A percentile compares a stretch with the other conserved stretches of the same genome.
These are phyloP conservation scores for Zea luxurians DNA, from an alignment of 176 grass and related monocot species.

Conservation along the genomic window DNA sequence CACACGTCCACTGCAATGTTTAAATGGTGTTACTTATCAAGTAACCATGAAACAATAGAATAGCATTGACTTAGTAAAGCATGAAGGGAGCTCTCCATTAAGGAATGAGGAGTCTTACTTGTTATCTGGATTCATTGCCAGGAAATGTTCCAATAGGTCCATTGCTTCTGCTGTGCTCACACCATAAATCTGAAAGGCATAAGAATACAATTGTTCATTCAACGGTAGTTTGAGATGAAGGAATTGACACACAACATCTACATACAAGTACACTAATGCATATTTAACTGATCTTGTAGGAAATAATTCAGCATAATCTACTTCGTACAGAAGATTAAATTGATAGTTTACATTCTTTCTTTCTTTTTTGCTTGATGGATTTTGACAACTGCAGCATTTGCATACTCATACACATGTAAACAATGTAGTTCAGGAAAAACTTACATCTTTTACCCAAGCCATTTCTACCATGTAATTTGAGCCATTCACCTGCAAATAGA, in stretches of 20 bases:
- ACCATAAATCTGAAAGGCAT: constrained; percentile 59
- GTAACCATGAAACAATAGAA: background rate
- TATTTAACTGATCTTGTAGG: background rate
- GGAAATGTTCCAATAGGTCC: constrained; percentile 79
- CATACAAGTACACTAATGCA: background rate
- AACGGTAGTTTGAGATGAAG: background rate
- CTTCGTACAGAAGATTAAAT: background rate
- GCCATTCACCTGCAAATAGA: constrained; percentile 53
- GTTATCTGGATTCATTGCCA: constrained; percentile 74
- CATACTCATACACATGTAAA: background rate
- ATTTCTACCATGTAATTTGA: constrained; percentile 96
- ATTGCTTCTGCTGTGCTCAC: constrained; percentile 80
- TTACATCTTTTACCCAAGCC: constrained; percentile 83
- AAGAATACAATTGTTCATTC: constrained; percentile 6
- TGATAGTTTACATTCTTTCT: background rate
- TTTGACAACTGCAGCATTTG: background rate
- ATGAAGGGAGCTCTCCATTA: background rate
- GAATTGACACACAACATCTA: background rate
- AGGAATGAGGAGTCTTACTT: constrained; percentile 43
- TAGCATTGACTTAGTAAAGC: background rate
- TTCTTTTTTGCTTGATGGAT: background rate
- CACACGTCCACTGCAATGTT: constrained; percentile 68
- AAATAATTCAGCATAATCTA: constrained; percentile 18
- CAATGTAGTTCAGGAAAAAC: constrained; percentile 37
- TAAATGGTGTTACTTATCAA: constrained; percentile 29